phyloP scores from a whole-genome alignment of 1,284 basidiomycete genomes.

The Peniophora sp. region DNA sequence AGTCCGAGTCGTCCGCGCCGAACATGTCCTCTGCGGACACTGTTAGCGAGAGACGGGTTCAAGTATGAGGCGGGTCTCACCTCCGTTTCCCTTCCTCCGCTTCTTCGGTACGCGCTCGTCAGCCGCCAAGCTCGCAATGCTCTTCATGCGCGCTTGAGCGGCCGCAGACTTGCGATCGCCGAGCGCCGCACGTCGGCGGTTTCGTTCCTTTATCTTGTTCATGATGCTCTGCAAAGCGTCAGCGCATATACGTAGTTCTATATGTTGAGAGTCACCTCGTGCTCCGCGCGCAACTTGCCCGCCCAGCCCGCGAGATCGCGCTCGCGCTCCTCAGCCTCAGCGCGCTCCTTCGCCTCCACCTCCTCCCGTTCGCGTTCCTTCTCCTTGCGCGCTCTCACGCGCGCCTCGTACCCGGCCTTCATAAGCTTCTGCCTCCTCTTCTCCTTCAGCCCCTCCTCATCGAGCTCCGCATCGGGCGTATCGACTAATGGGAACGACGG shows the following conservation, averaged over 20 bases:
- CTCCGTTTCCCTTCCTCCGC: slow-evolving; percentile 70
- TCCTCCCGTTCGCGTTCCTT: slow-evolving; percentile 82
- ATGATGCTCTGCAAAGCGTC: slow-evolving; percentile 57
- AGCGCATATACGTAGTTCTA: not conserved
- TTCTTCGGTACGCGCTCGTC: slow-evolving; percentile 76
- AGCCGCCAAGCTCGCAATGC: slow-evolving; percentile 85
- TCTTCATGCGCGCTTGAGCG: slow-evolving; percentile 96
- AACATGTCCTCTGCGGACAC: slow-evolving; percentile 77
- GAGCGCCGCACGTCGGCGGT: slow-evolving; percentile 75
- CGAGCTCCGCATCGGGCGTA: slow-evolving; percentile 87
- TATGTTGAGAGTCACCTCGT: slow-evolving; percentile 49
- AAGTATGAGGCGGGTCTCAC: slow-evolving; percentile 31
- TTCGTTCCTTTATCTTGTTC: slow-evolving; percentile 79
- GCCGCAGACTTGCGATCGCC: slow-evolving; percentile 87
- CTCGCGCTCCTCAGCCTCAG: slow-evolving; percentile 76
- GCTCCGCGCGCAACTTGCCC: slow-evolving; percentile 60
- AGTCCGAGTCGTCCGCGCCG: slow-evolving; percentile 93
- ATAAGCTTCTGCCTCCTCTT: slow-evolving; percentile 90
- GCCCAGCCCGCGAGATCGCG: slow-evolving; percentile 71
- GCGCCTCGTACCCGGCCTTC: slow-evolving; percentile 94
- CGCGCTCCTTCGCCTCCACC: slow-evolving; percentile 62
- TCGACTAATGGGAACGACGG: slow-evolving; percentile 87
- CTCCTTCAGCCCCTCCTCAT: slow-evolving; percentile 91
- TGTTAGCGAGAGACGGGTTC: not conserved
- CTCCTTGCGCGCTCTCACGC: slow-evolving; percentile 79